Base-by-base conservation (phyloP, 2,329 filamentous ascomycete genomes). In the Aspergillus niger region DNA sequence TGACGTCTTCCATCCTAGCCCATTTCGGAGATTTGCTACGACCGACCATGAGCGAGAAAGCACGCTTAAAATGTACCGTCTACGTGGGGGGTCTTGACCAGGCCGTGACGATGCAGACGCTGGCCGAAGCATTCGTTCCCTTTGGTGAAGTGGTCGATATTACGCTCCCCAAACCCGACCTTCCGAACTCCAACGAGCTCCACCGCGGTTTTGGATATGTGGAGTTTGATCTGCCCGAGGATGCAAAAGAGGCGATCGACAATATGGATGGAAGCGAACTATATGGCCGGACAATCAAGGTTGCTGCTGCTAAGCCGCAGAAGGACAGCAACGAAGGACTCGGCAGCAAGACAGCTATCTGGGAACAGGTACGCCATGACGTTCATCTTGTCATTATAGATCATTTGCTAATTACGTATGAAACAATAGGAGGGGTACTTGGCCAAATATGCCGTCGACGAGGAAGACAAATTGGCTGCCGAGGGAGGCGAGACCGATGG, bases 251-350 rank as follows among this genome's bases (percentile, higher is more conserved):
- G 78, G 95, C 95, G 54, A 97, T 99, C 75, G 92, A 98, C 82
- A 99, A 99, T 74, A 98, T 99, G 94, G 92, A 99, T 74, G 92
- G 97, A 75, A 90, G 93, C 62, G 94, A 98, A 79, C 85, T 99
- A 49, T 98, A 94, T 74, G 96, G 95, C 10, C 87, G 91, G 61
- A 89, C 95, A 13, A 89, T 99, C 75, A 97, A 93, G 76, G 94
- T 98, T 55, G 93, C 92, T 48, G 86, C 90, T 58, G 96, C 96
- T 47, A 99, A 97, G 77, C 87, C 91, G 32, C 92, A 95, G 64
- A 97, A 97, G 82, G 91, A 91, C 69, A 86, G 87, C 53, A 91
- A 91, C 56, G 92, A 96, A 74, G 92, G 93, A 0, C 76, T 99
- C 48, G 93, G 94, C 24, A 96, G 92, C 80, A 96, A 92, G 78